phyloP scores from a whole-genome alignment of 2,329 filamentous ascomycete genomes.

The Hypomyces perniciosus region DNA sequence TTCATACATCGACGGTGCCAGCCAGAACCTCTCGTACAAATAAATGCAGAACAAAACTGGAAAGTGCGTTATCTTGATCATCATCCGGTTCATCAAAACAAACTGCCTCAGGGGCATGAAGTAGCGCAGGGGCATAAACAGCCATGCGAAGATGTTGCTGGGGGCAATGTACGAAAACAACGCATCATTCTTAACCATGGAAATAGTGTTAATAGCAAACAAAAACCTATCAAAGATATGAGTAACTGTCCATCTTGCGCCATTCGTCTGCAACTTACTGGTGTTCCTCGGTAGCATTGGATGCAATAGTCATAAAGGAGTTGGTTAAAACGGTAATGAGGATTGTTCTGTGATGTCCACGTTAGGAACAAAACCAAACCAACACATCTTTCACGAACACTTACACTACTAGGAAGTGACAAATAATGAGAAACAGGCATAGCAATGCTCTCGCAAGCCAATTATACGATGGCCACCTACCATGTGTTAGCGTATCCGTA shows the following conservation, averaged over 20 bases:
- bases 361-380: conserved; percentile 3
- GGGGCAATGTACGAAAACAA: conserved; percentile 92
- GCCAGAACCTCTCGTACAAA: conserved; percentile 73
- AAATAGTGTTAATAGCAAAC: conserved; percentile 94
- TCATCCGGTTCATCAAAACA: conserved; percentile 77
- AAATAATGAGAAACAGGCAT: conserved; percentile 82
- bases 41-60: conserved; percentile 84
- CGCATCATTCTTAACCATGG: conserved; percentile 97
- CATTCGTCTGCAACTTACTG: conserved; percentile 38
- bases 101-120: conserved; percentile 74
- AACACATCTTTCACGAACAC: conserved; percentile 17
- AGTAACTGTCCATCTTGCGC: not conserved
- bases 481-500: not conserved
- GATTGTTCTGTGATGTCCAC: conserved; percentile 55
- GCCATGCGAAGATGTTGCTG: conserved; percentile 85
- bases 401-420: conserved; percentile 84
- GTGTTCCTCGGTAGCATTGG: conserved; percentile 89
- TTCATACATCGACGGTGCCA: conserved; percentile 71
- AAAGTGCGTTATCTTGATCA: conserved; percentile 88
- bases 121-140: conserved; percentile 76
- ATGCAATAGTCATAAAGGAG: conserved; percentile 90
- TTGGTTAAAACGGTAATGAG: conserved; percentile 94
- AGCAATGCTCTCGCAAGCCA: conserved; percentile 69
- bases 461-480: conserved; percentile 66
- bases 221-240: conserved; percentile 52